phyloP scores from a whole-genome alignment of 129 eudicot genomes.

The Dittrichia graveolens region DNA sequence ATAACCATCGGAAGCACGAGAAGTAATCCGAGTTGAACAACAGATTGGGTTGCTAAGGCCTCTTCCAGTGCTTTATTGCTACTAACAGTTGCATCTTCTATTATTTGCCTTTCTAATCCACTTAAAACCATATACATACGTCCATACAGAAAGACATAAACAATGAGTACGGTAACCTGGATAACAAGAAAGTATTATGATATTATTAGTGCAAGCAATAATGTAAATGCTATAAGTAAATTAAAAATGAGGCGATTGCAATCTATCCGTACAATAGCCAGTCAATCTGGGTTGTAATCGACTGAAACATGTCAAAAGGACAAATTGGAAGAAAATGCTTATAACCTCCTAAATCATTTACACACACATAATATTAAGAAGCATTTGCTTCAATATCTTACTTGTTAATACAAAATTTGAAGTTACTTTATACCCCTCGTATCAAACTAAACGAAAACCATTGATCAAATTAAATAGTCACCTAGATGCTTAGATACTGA shows the following conservation, averaged over 20 bases:
- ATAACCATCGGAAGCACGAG: conserved; percentile 93
- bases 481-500: too few relatives aligned
- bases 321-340: not conserved
- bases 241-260: not conserved
- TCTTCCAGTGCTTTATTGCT: conserved; percentile 64
- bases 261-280: not conserved
- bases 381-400: too few relatives aligned
- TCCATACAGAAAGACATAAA: conserved; percentile 77
- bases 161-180: conserved; percentile 88
- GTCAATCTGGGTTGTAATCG: not conserved
- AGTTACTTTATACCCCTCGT: too few relatives aligned
- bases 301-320: not conserved
- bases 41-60: conserved; percentile 82
- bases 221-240: conserved; percentile 21
- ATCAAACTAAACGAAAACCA: too few relatives aligned
- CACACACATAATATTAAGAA: not conserved
- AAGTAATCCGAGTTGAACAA: conserved; percentile 79
- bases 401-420: too few relatives aligned
- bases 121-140: conserved; percentile 87
- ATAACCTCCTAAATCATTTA: conserved; percentile 3
- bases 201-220: conserved; percentile 9
- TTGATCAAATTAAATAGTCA: too few relatives aligned
- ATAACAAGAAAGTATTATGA: conserved; percentile 24
- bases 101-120: conserved; percentile 69
- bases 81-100: conserved; percentile 50